Percentiles rank a stretch among this genome's conserved stretches.
These are phyloP conservation scores for Leavenworthia alabamica DNA, from an alignment of 345 rosid species.

Conservation along the genomic window DNA sequence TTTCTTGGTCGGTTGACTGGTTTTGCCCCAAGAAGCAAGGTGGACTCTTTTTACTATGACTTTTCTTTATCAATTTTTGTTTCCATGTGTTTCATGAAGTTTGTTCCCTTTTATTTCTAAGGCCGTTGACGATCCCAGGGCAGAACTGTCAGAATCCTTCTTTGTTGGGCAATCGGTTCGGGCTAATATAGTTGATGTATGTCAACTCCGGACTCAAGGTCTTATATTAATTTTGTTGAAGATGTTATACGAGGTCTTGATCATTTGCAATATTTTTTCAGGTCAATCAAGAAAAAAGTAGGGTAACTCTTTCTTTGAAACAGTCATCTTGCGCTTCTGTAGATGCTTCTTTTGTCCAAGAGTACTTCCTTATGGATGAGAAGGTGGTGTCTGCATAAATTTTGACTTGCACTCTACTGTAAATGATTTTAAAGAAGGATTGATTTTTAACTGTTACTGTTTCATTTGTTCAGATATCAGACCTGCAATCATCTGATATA, in stretches of 20 bases:
- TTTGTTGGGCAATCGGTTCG: conserved; percentile 90
- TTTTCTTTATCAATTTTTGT: background rate
- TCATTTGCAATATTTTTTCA: conserved; percentile 26
- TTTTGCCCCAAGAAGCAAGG: conserved; percentile 86
- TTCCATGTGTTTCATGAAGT: conserved; percentile 5
- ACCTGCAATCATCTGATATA: conserved; percentile 48
- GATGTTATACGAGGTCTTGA: conserved; percentile 9
- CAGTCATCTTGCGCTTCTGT: conserved; percentile 81
- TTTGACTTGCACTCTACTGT: background rate
- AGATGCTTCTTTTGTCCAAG: conserved; percentile 74
- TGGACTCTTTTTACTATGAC: conserved; percentile 18
- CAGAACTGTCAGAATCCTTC: conserved; percentile 62
- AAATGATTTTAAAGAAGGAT: background rate
- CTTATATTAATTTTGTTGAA: background rate
- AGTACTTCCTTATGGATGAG: conserved; percentile 63
- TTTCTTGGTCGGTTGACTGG: conserved; percentile 96
- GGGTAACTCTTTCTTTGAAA: conserved; percentile 75
- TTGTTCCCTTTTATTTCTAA: conserved; percentile 28
- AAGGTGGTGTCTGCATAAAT: conserved; percentile 45
- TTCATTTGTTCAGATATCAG: conserved; percentile 54
- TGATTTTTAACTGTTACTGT: conserved; percentile 3
- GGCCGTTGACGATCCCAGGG: conserved; percentile 65
- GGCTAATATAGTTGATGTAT: conserved; percentile 65
- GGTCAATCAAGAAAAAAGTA: conserved; percentile 63
- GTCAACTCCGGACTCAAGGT: conserved; percentile 34